Evolutionary conservation across 2,329 filamentous ascomycete species (phyloP).

Genomic region (Neofusicoccum umdonicola): DNA sequence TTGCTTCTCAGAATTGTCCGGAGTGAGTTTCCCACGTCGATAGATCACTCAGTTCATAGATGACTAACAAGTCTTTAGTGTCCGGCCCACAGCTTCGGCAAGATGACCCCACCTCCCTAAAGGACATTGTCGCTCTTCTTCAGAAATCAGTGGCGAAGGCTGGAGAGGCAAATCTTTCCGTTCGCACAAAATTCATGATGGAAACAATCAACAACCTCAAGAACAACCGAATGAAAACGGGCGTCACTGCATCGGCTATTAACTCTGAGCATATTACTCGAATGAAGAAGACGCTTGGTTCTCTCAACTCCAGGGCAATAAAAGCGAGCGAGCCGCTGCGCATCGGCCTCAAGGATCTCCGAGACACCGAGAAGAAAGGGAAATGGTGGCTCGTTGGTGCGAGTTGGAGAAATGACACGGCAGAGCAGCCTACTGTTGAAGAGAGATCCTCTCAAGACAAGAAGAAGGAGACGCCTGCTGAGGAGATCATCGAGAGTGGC

Average conservation of each 20-base stretch:
- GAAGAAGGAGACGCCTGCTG: neutral
- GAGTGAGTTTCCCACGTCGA: slow-evolving; percentile 42
- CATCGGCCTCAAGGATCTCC: slow-evolving; percentile 78
- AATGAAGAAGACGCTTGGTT: slow-evolving; percentile 85
- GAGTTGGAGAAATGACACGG: slow-evolving; percentile 64
- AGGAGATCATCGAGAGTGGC: slow-evolving; percentile 27
- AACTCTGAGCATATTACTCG: slow-evolving; percentile 78
- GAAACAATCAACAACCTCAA: slow-evolving; percentile 93
- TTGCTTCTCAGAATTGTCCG: slow-evolving; percentile 81
- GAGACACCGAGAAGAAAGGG: slow-evolving; percentile 77
- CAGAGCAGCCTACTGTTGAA: slow-evolving; percentile 35
- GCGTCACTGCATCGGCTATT: slow-evolving; percentile 66
- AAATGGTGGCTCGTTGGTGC: slow-evolving; percentile 99
- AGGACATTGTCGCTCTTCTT: slow-evolving; percentile 80
- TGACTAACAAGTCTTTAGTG: slow-evolving; percentile 45
- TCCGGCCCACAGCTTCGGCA: slow-evolving; percentile 75
- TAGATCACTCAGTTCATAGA: neutral
- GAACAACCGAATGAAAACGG: slow-evolving; percentile 84
- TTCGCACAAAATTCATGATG: slow-evolving; percentile 95
- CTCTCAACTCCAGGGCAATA: slow-evolving; percentile 65
- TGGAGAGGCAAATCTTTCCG: slow-evolving; percentile 70
- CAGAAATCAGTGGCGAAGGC: slow-evolving; percentile 67
- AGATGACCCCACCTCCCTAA: slow-evolving; percentile 83
- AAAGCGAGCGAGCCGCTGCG: slow-evolving; percentile 79
- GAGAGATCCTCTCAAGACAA: slow-evolving; percentile 32